Conservation (phyloP, 2,329 filamentous ascomycete genomes). For the Trichothecium sympodiale region DNA sequence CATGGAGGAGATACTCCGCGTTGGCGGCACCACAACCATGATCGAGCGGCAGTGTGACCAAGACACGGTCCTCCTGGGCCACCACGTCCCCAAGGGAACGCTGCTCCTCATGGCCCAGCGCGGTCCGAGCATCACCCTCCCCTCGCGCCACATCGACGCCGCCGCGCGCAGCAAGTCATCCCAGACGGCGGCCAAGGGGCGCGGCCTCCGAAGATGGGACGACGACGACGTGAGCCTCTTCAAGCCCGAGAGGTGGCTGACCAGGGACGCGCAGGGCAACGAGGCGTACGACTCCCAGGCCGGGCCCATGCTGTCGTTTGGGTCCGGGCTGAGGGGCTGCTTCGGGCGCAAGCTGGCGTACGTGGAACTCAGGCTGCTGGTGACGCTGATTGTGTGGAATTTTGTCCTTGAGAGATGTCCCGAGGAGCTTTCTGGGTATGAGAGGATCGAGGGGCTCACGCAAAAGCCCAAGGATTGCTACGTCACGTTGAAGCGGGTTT, state of each 20-base stretch:
- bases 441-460: slow-evolving; percentile 7
- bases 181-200: background rate
- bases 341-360: slow-evolving; percentile 20
- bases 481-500: background rate
- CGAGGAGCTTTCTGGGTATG: slow-evolving; percentile 9
- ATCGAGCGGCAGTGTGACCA: slow-evolving; percentile 1
- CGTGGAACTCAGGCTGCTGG: slow-evolving; percentile 14
- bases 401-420: slow-evolving; percentile 12
- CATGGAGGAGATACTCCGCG: slow-evolving; percentile 18
- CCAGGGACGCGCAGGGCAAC: background rate
- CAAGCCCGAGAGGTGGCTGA: slow-evolving; percentile 6
- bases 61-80: slow-evolving; percentile 15
- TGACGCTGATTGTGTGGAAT: slow-evolving; percentile 15
- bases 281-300: slow-evolving; percentile 16
- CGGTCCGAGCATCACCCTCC: slow-evolving; percentile 6
- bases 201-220: slow-evolving; percentile 5
- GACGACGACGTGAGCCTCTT: slow-evolving; percentile 5
- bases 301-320: slow-evolving; percentile 21
- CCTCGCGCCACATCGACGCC: slow-evolving; percentile 6
- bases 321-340: slow-evolving; percentile 21
- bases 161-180: slow-evolving; percentile 1
- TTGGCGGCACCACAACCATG: slow-evolving; percentile 5
- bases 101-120: background rate
- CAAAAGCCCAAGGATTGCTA: slow-evolving; percentile 9
- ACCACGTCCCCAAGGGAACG: slow-evolving; percentile 16